These are phyloP conservation scores for Camelina neglecta DNA, from an alignment of 345 rosid genomes.

Conservation along the genomic window DNA sequence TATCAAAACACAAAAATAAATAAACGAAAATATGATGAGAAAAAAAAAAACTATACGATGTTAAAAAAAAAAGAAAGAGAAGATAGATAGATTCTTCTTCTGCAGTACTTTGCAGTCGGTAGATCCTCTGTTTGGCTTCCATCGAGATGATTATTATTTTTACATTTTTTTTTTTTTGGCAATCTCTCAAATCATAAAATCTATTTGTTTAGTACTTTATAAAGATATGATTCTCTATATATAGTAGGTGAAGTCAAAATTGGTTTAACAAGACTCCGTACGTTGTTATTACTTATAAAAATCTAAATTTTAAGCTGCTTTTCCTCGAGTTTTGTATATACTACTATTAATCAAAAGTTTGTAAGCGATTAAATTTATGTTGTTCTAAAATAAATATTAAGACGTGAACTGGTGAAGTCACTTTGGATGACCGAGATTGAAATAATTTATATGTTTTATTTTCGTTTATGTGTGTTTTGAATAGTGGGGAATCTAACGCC, in stretches of 20 bases:
- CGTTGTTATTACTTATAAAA: constrained; percentile 1
- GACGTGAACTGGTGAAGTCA: constrained; percentile 8
- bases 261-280: constrained; percentile 14
- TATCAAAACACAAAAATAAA: neutral
- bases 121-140: constrained; percentile 33
- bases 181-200: neutral
- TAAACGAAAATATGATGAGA: neutral
- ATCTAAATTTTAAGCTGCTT: neutral
- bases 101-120: constrained; percentile 39
- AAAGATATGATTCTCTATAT: constrained; percentile 14
- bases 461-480: neutral
- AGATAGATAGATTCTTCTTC: constrained; percentile 39
- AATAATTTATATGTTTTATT: neutral
- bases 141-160: neutral
- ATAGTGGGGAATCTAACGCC: constrained; percentile 28
- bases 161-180: neutral
- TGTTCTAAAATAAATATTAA: neutral
- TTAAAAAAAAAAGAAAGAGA: neutral
- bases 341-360: neutral
- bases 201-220: neutral
- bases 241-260: constrained; percentile 26
- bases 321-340: constrained; percentile 13
- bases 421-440: neutral
- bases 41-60: neutral
- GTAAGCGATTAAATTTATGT: neutral